phyloP scores from a whole-genome alignment of 2,329 filamentous ascomycete species.

The Penicillium capsulatum region DNA sequence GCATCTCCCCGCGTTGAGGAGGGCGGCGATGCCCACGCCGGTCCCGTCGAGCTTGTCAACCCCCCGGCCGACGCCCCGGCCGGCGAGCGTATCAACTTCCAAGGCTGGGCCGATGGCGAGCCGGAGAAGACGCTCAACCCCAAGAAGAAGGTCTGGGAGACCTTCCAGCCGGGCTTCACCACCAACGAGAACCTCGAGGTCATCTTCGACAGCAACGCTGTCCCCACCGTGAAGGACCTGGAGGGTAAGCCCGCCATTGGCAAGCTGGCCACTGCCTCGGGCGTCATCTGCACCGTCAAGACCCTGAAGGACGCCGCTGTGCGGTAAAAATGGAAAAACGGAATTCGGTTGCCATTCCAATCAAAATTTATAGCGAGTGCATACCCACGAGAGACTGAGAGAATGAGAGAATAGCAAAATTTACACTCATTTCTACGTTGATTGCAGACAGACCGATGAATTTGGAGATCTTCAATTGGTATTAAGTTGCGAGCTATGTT shows the following conservation, averaged over 20 bases:
- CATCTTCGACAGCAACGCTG: conserved; percentile 73
- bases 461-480: too few relatives aligned
- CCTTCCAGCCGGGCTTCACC: conserved; percentile 90
- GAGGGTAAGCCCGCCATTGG: conserved; percentile 53
- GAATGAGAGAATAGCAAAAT: conserved; percentile 15
- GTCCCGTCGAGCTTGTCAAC: conserved; percentile 85
- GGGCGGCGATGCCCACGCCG: conserved; percentile 80
- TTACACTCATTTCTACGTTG: conserved; percentile 6
- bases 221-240: conserved; percentile 69
- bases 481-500: too few relatives aligned
- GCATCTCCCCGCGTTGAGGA: conserved; percentile 80
- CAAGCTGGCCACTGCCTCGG: conserved; percentile 68
- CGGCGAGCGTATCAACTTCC: conserved; percentile 85
- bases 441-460: too few relatives aligned
- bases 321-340: conserved; percentile 52
- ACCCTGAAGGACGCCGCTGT: conserved; percentile 76
- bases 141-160: conserved; percentile 99
- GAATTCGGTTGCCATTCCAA: too few relatives aligned
- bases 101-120: conserved; percentile 81
- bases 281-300: conserved; percentile 78
- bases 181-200: conserved; percentile 79
- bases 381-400: conserved; percentile 23
- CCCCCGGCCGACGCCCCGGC: conserved; percentile 75
- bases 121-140: conserved; percentile 92
- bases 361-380: conserved; percentile 8